Evolutionary conservation across 805 yeast genomes (phyloP).

Genomic region (Starmerella etchellsii): DNA sequence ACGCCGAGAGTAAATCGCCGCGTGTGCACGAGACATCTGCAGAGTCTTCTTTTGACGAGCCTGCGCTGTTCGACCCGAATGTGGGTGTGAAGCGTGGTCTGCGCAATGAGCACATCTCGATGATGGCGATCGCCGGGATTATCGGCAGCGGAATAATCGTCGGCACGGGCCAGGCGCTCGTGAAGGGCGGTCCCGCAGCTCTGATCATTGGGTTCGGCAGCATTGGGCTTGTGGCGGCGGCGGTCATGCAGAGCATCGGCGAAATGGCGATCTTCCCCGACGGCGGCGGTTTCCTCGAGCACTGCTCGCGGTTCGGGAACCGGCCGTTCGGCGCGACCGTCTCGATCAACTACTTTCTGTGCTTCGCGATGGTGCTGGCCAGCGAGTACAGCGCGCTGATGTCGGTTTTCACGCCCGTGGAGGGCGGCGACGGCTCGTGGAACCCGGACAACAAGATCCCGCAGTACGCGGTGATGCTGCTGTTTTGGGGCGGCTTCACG

Average conservation of each 20-base stretch:
- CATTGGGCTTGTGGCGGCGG: conserved; percentile 40
- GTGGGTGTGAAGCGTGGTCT: conserved; percentile 32
- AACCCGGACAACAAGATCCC: conserved; percentile 34
- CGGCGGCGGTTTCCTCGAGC: conserved; percentile 40
- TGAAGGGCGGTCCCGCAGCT: conserved; percentile 40
- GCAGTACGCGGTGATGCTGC: conserved; percentile 36
- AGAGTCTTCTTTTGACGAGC: background rate
- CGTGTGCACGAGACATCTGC: too few relatives aligned
- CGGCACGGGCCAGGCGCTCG: conserved; percentile 40
- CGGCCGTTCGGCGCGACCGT: conserved; percentile 39
- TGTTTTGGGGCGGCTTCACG: conserved; percentile 41
- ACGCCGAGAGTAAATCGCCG: too few relatives aligned
- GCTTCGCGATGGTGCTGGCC: conserved; percentile 38
- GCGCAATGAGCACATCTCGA: conserved; percentile 55
- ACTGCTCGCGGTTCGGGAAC: conserved; percentile 36
- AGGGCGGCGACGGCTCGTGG: conserved; percentile 11
- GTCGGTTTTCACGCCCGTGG: conserved; percentile 28
- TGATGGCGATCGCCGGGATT: conserved; percentile 76
- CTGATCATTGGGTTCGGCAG: conserved; percentile 37
- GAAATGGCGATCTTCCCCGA: conserved; percentile 46
- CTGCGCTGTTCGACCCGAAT: conserved; percentile 25
- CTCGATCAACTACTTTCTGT: conserved; percentile 37
- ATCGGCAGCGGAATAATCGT: conserved; percentile 78
- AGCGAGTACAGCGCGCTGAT: conserved; percentile 39
- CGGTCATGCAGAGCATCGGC: conserved; percentile 43